phyloP scores from a whole-genome alignment of 306 rosid species.

The Cicer yamashitae region DNA sequence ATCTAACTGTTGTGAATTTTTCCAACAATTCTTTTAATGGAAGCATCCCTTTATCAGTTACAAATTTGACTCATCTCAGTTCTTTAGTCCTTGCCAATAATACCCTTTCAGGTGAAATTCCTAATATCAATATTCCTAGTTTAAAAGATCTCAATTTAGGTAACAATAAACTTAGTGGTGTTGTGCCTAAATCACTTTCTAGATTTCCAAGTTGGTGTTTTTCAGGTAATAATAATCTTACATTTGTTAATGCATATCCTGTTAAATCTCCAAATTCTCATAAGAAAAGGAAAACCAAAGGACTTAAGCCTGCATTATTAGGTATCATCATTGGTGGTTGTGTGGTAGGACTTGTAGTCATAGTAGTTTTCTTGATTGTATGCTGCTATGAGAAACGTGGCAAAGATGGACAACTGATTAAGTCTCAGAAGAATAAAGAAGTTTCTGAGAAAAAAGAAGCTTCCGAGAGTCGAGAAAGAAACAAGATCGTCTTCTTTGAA shows the following conservation, averaged over 20 bases:
- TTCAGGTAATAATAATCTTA: conserved; percentile 72
- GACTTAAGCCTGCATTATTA: conserved; percentile 60
- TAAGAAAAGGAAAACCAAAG: conserved; percentile 50
- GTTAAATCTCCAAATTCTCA: conserved; percentile 45
- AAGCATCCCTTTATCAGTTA: conserved; percentile 71
- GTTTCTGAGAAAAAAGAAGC: conserved; percentile 47
- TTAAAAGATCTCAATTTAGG: conserved; percentile 64
- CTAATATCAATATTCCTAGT: conserved; percentile 63
- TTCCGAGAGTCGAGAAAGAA: conserved; percentile 54
- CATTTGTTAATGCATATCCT: conserved; percentile 46
- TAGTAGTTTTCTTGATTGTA: conserved; percentile 56
- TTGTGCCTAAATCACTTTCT: conserved; percentile 65
- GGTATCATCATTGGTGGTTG: conserved; percentile 69
- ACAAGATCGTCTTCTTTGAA: conserved; percentile 71
- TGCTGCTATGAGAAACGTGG: conserved; percentile 46
- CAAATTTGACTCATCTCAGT: conserved; percentile 67
- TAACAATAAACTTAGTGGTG: conserved; percentile 73
- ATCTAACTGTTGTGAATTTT: conserved; percentile 61
- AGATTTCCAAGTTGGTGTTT: conserved; percentile 69
- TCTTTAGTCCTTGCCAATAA: conserved; percentile 71
- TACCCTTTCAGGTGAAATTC: conserved; percentile 75
- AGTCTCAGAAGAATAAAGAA: conserved; percentile 59
- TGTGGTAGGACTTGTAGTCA: conserved; percentile 52
- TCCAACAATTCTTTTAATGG: conserved; percentile 77
- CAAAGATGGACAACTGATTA: conserved; percentile 40